Base-by-base conservation (phyloP, 805 yeast species). In the Brettanomyces nanus region DNA sequence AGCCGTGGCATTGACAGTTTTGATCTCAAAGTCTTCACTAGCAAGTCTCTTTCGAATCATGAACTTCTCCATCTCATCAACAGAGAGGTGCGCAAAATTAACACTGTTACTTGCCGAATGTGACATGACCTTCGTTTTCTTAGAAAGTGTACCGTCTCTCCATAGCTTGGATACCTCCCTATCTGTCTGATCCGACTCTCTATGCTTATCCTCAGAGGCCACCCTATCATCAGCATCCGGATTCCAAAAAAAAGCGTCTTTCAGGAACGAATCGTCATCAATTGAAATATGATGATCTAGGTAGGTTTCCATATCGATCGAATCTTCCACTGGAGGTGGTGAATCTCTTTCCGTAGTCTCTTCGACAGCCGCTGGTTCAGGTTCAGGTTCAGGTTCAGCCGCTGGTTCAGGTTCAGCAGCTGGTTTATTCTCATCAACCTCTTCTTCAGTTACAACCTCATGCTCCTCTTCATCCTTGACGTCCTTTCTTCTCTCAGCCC, bases 251-350 rank as follows among this genome's bases (percentile, higher is more conserved):
- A 69, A 52, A 21, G 68, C 46, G 31, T 67, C 72, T 35, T 65
- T 67, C 42, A 54, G 49, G 17, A 63, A 63, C 20, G 73, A 66
- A 45, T 66, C 65, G 13, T 68, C 69, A 4, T 65, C 59, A 7
- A 22, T 9, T 15, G 14, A 28, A 22, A 14, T 17, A 11, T 23
- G 26, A 23, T 11, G 26, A 23, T 23, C 26, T 9, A 23, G 26
- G 33, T 30, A 30, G 11, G 14, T 30, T 6, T n/a, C 33, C 17
- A 30, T 18, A 19, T 30, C 33, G 17, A 30, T 30, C 11, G 33
- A 30, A 23, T 23, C 26, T 11, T 23, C 10, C 11, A 23, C n/a
- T n/a, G n/a, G n/a, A n/a, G n/a, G n/a, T n/a, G n/a, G n/a, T n/a
- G n/a, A n/a, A n/a, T n/a, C n/a, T n/a, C n/a, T n/a, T n/a, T n/a